Base-by-base conservation (phyloP, 2,329 filamentous ascomycete genomes). In the Colletotrichum sp. region DNA sequence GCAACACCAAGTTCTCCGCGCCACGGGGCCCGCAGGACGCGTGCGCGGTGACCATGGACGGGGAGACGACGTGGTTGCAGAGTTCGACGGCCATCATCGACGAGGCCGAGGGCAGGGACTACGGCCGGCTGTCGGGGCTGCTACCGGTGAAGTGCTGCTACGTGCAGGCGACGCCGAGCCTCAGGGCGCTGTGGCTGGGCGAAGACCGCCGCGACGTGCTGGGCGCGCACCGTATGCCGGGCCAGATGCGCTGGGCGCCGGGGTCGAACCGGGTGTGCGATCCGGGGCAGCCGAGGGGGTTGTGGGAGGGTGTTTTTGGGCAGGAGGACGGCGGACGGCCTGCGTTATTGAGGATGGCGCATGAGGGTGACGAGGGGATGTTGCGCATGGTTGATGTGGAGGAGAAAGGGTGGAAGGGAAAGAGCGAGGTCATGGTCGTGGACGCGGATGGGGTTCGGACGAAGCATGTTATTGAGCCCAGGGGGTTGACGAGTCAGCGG, bases 111-210 rank as follows among this genome's bases (percentile, higher is more conserved):
- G 77, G 77, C 18, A 60, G 67, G 26, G 77, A 70, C 52, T 69
- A 77, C 3, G 77, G 82, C 18, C 84, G 87, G 1, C 82, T 89
- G 6, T 86, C 84, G 32, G 87, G 87, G 8, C 78, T 88, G 64
- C 52, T 88, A 28, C 87, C 87, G 12, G 87, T 88, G 77, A 81
- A 85, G 24, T 81, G 81, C 8, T 86, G 83, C 77, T 89, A 89
- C 77, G 69, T 86, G 24, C 83, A 85, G 24, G 82, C 82, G n/a
- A 84, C 85, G 8, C 87, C 88, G 1, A 83, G 82, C 2, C 80
- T 79, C 59, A 79, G 78, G 49, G 76, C 78, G 21, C 49, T 88
- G 12, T 87, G 84, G 82, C 68, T 89, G 49, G 87, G 87, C 18
- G 85, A 87, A 72, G 83, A 87, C 71, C 82, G 87, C 24, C 82